Percentiles rank a stretch among this genome's conserved stretches.
phyloP scores from a whole-genome alignment of 495 filamentous ascomycete genomes.

The Aspergillus kassunensis region DNA sequence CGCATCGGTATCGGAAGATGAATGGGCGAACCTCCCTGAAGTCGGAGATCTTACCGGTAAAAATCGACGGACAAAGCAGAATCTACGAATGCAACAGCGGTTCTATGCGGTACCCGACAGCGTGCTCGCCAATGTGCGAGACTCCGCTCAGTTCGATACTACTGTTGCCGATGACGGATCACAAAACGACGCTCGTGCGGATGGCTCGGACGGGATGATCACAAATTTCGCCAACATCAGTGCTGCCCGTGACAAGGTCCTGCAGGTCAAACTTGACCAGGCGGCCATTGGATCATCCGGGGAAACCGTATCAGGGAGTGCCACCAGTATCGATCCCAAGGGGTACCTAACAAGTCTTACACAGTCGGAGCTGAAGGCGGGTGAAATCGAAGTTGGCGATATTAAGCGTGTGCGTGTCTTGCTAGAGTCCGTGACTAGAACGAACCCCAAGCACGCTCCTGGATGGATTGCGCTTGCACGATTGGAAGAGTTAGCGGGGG shows the following conservation, averaged over 20 bases:
- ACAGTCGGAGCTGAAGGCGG: slow-evolving; percentile 70
- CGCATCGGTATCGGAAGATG: slow-evolving; percentile 84
- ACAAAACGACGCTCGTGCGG: slow-evolving; percentile 40
- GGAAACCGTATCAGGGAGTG: slow-evolving; percentile 70
- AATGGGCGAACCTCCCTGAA: slow-evolving; percentile 94
- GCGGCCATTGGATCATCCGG: slow-evolving; percentile 68
- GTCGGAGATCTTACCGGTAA: slow-evolving; percentile 95
- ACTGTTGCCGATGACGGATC: slow-evolving; percentile 76
- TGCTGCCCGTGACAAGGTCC: slow-evolving; percentile 87
- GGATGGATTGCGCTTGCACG: slow-evolving; percentile 95
- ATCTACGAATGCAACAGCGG: slow-evolving; percentile 67
- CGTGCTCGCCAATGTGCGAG: slow-evolving; percentile 82
- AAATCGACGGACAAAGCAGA: slow-evolving; percentile 80
- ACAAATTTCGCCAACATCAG: slow-evolving; percentile 99
- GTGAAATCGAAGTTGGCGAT: slow-evolving; percentile 82
- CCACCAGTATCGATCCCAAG: slow-evolving; percentile 90
- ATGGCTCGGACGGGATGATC: slow-evolving; percentile 74
- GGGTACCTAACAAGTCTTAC: slow-evolving; percentile 91
- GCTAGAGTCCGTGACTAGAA: slow-evolving; percentile 90
- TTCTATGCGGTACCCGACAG: slow-evolving; percentile 98
- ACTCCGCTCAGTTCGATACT: slow-evolving; percentile 75
- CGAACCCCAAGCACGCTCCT: slow-evolving; percentile 91
- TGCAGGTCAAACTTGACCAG: slow-evolving; percentile 87
- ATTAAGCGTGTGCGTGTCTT: slow-evolving; percentile 93
- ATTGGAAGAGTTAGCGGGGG: slow-evolving; percentile 87